Conservation (phyloP, 2,329 filamentous ascomycete species). For the Trichoderma koningii region DNA sequence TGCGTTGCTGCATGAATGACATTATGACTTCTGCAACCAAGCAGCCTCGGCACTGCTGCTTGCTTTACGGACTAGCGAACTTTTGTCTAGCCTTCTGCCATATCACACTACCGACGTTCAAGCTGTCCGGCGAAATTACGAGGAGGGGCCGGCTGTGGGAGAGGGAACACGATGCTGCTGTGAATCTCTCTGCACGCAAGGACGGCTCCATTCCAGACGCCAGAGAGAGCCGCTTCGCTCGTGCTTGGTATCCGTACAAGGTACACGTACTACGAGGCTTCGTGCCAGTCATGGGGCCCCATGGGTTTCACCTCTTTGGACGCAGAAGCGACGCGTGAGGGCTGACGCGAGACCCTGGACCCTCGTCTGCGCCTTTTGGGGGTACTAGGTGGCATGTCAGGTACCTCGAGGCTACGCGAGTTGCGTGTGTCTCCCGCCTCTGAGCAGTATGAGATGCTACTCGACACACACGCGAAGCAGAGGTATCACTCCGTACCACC, state of each 20-base stretch:
- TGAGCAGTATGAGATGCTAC: conserved; percentile 2
- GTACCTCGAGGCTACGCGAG: background rate
- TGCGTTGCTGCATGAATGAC: conserved; percentile 26
- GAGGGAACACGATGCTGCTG: background rate
- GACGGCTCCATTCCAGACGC: conserved; percentile 1
- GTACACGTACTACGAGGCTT: background rate
- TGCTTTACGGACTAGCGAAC: conserved; percentile 9
- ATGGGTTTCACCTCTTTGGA: conserved; percentile 12
- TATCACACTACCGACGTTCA: conserved; percentile 1
- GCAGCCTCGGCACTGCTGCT: conserved; percentile 22
- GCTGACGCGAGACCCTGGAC: conserved; percentile 22
- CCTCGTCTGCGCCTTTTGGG: background rate
- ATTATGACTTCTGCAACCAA: conserved; percentile 5
- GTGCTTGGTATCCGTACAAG: background rate
- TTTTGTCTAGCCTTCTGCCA: conserved; percentile 21
- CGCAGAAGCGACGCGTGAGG: conserved; percentile 20
- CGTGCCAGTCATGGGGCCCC: conserved; percentile 17
- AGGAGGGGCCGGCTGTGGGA: conserved; percentile 10
- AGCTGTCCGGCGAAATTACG: background rate
- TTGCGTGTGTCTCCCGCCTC: background rate
- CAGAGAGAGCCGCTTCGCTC: too few species aligned
- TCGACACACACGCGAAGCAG: background rate
- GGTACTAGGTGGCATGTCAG: background rate
- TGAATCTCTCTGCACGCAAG: background rate
- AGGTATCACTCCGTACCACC: background rate